A percentile compares a stretch with the other conserved stretches of the same genome.
Conservation (phyloP, 2,329 filamentous ascomycete species). For the Colletotrichum simmondsii region DNA sequence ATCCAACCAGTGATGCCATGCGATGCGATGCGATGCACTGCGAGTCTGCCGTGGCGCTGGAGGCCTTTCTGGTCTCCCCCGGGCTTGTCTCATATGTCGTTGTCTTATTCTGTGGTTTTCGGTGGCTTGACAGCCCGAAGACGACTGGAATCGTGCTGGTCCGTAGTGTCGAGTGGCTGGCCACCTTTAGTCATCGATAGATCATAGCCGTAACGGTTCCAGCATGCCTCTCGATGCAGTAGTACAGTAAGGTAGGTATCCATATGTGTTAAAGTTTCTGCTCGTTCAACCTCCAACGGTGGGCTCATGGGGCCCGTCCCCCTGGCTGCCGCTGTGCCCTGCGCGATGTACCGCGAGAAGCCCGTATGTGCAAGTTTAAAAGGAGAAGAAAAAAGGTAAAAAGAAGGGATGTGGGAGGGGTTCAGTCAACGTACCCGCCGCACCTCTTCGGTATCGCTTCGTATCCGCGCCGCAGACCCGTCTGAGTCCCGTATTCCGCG, state of each 20-base stretch:
- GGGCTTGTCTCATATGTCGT: not conserved
- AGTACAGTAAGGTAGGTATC: not conserved
- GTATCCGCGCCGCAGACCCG: not conserved
- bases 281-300: constrained; percentile 9
- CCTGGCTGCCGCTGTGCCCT: constrained; percentile 2
- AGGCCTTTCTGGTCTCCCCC: not conserved
- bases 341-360: constrained; percentile 3
- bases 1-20: constrained; percentile 3
- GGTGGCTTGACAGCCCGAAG: not conserved
- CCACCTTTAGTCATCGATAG: not conserved
- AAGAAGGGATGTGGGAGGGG: constrained; percentile 18
- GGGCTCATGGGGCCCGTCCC: not conserved
- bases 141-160: not conserved
- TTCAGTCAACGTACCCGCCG: constrained; percentile 20
- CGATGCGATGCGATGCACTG: constrained; percentile 17
- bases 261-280: not conserved
- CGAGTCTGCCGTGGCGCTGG: constrained; percentile 4
- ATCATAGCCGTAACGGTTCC: not conserved
- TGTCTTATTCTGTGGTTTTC: not conserved
- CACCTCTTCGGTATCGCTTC: constrained; percentile 13
- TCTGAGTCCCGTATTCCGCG: constrained; percentile 1
- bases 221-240: not conserved
- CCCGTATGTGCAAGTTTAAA: constrained; percentile 1
- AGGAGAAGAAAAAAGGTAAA: constrained; percentile 5
- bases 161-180: not conserved